phyloP scores from a whole-genome alignment of 176 grass and related monocot species.

The Poa annua region DNA sequence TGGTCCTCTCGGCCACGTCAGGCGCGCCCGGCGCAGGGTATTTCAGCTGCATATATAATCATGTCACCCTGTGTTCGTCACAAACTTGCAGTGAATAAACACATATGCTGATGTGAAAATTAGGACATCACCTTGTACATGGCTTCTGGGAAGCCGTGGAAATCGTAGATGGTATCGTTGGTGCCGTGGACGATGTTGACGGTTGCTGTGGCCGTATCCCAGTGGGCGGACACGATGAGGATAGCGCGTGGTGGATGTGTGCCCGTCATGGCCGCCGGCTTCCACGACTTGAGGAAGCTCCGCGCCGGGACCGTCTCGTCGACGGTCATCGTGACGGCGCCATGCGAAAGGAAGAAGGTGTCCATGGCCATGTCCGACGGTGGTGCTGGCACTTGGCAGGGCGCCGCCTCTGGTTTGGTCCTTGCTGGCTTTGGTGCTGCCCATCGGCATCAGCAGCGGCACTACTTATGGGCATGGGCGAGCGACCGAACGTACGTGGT shows the following conservation, averaged over 20 bases:
- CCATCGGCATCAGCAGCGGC: not conserved
- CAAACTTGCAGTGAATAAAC: not conserved
- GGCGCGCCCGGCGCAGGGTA: constrained; percentile 80
- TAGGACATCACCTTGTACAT: constrained; percentile 73
- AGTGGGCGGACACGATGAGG: constrained; percentile 78
- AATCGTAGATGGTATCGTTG: constrained; percentile 72
- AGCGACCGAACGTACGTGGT: not conserved
- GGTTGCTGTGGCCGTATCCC: constrained; percentile 57
- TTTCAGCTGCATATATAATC: constrained; percentile 45
- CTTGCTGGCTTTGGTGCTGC: not conserved
- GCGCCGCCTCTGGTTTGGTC: not conserved
- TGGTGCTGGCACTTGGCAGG: not conserved
- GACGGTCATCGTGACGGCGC: constrained; percentile 67
- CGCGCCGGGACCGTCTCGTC: constrained; percentile 71
- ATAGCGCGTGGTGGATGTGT: constrained; percentile 48
- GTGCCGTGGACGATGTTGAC: constrained; percentile 56
- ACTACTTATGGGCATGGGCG: not conserved
- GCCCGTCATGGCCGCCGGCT: constrained; percentile 45
- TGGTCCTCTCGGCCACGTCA: constrained; percentile 55
- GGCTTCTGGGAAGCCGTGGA: constrained; percentile 62
- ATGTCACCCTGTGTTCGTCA: not conserved
- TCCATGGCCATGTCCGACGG: constrained; percentile 42
- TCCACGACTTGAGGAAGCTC: constrained; percentile 74
- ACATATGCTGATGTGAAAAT: not conserved
- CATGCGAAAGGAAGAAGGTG: constrained; percentile 88